phyloP scores from a whole-genome alignment of 257 asterid genomes.

The Solanum clarkiae region DNA sequence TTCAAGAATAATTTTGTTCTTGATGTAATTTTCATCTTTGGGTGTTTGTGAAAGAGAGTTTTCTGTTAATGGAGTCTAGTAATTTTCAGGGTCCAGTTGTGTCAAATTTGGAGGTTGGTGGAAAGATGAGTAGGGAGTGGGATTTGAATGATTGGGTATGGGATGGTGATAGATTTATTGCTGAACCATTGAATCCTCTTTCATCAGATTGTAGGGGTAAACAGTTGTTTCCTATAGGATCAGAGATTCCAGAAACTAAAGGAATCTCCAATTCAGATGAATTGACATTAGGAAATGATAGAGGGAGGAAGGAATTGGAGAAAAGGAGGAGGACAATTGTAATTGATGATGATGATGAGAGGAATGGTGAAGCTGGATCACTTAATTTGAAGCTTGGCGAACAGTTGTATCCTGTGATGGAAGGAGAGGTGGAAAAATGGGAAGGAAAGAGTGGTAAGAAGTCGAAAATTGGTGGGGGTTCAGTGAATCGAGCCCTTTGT shows the following conservation, averaged over 20 bases:
- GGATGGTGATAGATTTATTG: conserved; percentile 79
- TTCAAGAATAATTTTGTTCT: not conserved
- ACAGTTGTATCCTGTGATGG: conserved; percentile 36
- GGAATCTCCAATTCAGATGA: conserved; percentile 29
- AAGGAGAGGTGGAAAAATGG: conserved; percentile 25
- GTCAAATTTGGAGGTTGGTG: conserved; percentile 40
- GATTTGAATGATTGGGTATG: conserved; percentile 83
- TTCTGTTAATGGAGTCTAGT: conserved; percentile 6
- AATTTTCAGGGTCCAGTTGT: conserved; percentile 20
- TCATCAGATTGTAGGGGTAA: conserved; percentile 53
- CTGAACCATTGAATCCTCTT: conserved; percentile 34
- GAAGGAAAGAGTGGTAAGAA: conserved; percentile 61
- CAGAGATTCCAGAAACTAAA: conserved; percentile 19
- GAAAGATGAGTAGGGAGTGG: conserved; percentile 68
- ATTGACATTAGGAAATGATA: conserved; percentile 24
- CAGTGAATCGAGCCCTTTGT: conserved; percentile 48
- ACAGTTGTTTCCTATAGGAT: conserved; percentile 42
- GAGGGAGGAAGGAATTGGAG: conserved; percentile 53
- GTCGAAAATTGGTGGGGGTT: conserved; percentile 34
- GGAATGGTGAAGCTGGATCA: conserved; percentile 34
- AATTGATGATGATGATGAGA: not conserved
- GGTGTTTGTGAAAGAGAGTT: not conserved
- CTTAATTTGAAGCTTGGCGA: conserved; percentile 79
- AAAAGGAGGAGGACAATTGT: conserved; percentile 49
- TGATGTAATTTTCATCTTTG: not conserved